phyloP scores from a whole-genome alignment of 108 stramenopile genomes.

The Skeletonema costatum region DNA sequence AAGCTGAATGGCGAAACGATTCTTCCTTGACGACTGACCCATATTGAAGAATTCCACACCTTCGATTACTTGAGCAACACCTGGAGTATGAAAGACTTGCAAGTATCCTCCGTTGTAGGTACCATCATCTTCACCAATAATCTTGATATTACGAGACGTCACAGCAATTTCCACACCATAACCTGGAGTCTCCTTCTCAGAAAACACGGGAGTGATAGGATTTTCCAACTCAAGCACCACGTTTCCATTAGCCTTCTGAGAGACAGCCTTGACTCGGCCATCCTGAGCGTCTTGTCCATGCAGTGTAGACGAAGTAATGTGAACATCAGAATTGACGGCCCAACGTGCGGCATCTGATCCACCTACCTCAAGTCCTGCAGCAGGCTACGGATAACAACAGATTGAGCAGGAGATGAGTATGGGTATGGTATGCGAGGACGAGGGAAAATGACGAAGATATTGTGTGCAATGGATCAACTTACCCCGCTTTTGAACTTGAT shows the following conservation, averaged over 20 bases:
- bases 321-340: constrained; percentile 52
- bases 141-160: constrained; percentile 64
- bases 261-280: constrained; percentile 26
- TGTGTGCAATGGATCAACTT: constrained; percentile 9
- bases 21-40: constrained; percentile 52
- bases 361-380: constrained; percentile 34
- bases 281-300: constrained; percentile 42
- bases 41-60: constrained; percentile 60
- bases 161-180: constrained; percentile 67
- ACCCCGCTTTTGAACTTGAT: constrained; percentile 36
- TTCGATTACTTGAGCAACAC: constrained; percentile 55
- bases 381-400: constrained; percentile 3
- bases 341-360: constrained; percentile 26
- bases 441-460: not conserved
- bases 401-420: not conserved
- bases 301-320: constrained; percentile 62
- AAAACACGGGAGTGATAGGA: constrained; percentile 45
- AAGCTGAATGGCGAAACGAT: constrained; percentile 64
- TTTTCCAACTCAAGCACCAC: constrained; percentile 44
- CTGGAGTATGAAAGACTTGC: constrained; percentile 62
- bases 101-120: constrained; percentile 54
- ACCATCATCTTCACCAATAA: constrained; percentile 48
- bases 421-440: not conserved
- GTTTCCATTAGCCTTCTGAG: constrained; percentile 28
- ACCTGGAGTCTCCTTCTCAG: constrained; percentile 43